phyloP scores from a whole-genome alignment of 2,329 filamentous ascomycete genomes.

The Hypocreales sp. region DNA sequence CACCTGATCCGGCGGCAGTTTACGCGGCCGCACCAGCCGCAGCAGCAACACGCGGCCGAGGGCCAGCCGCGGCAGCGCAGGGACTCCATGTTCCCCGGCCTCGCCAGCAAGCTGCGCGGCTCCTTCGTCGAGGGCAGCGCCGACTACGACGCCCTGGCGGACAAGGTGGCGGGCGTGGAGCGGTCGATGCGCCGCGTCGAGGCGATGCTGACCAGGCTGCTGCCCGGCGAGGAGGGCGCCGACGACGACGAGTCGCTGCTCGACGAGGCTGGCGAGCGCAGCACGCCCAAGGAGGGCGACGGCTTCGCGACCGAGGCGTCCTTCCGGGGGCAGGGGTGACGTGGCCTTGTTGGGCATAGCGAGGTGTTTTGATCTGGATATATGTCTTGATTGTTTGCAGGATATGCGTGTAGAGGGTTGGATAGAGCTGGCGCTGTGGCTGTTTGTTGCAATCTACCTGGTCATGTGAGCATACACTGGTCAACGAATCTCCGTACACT shows the following conservation, averaged over 20 bases:
- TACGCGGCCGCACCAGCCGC: conserved; percentile 18
- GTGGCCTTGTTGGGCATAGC: too few relatives aligned
- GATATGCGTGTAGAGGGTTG: too few relatives aligned
- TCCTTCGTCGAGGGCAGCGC: conserved; percentile 28
- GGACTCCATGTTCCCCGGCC: conserved; percentile 41
- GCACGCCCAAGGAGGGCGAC: conserved; percentile 12
- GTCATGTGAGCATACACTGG: too few relatives aligned
- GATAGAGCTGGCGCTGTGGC: too few relatives aligned
- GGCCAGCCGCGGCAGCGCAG: conserved; percentile 21
- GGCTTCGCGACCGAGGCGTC: conserved; percentile 14
- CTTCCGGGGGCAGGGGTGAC: conserved; percentile 7
- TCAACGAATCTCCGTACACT: too few relatives aligned
- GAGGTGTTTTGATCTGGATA: too few relatives aligned
- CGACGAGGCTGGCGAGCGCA: conserved; percentile 12
- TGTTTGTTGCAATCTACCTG: too few relatives aligned
- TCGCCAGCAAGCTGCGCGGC: conserved; percentile 29
- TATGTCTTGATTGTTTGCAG: too few relatives aligned
- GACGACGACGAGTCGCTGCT: conserved; percentile 11
- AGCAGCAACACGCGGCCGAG: conserved; percentile 19
- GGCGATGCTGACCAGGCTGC: conserved; percentile 25
- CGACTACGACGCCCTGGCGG: conserved; percentile 26
- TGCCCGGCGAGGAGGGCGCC: conserved; percentile 13
- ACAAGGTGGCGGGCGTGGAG: conserved; percentile 33
- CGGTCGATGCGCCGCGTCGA: conserved; percentile 31
- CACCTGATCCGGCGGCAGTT: conserved; percentile 44